Evolutionary conservation across 176 grass and related monocot species (phyloP), one percentile per base, ranked within the genome.

Genomic region (Secale cereale): DNA sequence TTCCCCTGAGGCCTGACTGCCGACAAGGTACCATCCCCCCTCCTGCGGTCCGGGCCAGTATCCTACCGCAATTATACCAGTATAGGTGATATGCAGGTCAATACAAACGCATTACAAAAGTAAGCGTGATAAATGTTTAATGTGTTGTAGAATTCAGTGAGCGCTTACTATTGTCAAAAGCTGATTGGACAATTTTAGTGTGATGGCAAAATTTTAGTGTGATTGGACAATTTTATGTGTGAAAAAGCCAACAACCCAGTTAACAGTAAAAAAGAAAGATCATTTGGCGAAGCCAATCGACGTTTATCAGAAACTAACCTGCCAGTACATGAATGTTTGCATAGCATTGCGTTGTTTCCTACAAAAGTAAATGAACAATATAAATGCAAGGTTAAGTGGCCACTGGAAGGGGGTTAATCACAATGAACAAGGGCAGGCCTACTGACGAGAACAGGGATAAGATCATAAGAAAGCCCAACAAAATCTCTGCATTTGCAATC

Each of bases 301-400:
- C 60, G 25, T 70, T 85, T 32, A 70, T 20, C 10, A 12, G 69
- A 59, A 84, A 82, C 83, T 82, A 91, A 99, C 97, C 97, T 99
- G 97, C 97, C 94, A 99, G 73, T 99, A 99, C 82, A 99, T 99
- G 90, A 96, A 97, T 76, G 91, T 94, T 84, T 94, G 94, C 83
- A 99, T 94, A 89, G 87, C 80, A 89, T 86, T 96, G 72, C 97
- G 75, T 27, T 99, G 91, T 87, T 80, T 65, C 88, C 97, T 99
- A 86, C 82, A 99, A 31, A 85, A 87, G 84, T 69, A 75, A 65
- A 79, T 63, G 78, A 85, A 74, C 37, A 83, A 74, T 83, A 69
- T 68, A 45, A 86, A 76, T 17, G 70, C 52, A 25, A 73, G 78
- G 60, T 43, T 25, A 81, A 57, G 22, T 76, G 31, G 14, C 19